Evolutionary conservation across 768 basidiomycete species (phyloP).

Genomic region (Bullera alba): DNA sequence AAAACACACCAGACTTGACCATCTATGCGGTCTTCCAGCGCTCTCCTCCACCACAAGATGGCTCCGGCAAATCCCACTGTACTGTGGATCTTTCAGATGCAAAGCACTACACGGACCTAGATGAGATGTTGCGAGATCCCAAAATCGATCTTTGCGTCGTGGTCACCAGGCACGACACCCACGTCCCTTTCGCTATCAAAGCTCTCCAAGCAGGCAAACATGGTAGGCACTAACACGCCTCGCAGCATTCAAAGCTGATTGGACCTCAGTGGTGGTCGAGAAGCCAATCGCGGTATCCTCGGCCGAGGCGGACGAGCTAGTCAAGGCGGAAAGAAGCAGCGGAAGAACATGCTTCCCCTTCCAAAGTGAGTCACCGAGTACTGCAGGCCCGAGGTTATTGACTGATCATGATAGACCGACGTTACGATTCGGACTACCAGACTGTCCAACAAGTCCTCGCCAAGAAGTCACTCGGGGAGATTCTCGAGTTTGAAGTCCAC

Average conservation of each 20-base stretch:
- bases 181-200: constrained; percentile 5
- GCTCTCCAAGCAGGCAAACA: constrained; percentile 14
- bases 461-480: constrained; percentile 10
- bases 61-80: not conserved
- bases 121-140: constrained; percentile 7
- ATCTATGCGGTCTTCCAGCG: not conserved
- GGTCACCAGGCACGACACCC: not conserved
- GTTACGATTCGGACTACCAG: constrained; percentile 17
- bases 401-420: constrained; percentile 9
- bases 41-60: not conserved
- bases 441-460: constrained; percentile 13
- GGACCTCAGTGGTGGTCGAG: constrained; percentile 31
- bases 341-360: constrained; percentile 17
- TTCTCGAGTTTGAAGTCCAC: constrained; percentile 16
- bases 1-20: not conserved
- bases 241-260: not conserved
- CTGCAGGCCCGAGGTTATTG: not conserved
- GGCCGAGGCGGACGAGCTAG: constrained; percentile 11
- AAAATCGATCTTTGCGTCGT: constrained; percentile 15
- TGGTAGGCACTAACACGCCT: no score
- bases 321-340: constrained; percentile 12
- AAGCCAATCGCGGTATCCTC: constrained; percentile 13
- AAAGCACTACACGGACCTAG: constrained; percentile 2
- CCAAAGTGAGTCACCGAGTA: constrained; percentile 27
- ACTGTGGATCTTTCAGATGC: constrained; percentile 3